Evolutionary conservation across 1,284 basidiomycete species (phyloP).

Genomic region (Tylopilus sp.): DNA sequence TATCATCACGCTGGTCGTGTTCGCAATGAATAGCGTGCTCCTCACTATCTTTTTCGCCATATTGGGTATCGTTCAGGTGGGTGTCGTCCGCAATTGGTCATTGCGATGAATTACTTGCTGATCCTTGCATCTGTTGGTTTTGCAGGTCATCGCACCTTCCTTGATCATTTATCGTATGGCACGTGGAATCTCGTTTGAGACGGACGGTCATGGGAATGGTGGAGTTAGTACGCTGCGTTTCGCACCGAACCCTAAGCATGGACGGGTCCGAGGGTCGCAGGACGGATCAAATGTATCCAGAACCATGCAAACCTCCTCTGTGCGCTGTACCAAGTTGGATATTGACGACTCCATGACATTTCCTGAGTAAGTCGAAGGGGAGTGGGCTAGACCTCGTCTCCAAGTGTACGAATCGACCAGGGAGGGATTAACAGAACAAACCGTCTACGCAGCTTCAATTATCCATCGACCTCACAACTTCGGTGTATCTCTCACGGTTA

Average conservation of each 20-base stretch:
- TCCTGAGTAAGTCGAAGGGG: too few species aligned
- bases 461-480: too few species aligned
- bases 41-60: constrained; percentile 30
- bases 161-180: constrained; percentile 38
- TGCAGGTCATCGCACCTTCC: constrained; percentile 24
- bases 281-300: constrained; percentile 15
- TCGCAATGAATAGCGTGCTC: constrained; percentile 25
- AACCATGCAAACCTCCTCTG: constrained; percentile 12
- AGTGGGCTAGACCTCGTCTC: too few species aligned
- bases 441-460: too few species aligned
- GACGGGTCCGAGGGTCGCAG: neutral
- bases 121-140: too few species aligned
- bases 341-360: constrained; percentile 19
- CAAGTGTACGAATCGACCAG: too few species aligned
- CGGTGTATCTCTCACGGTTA: too few species aligned
- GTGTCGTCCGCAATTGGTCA: neutral
- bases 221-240: constrained; percentile 4
- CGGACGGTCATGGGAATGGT: constrained; percentile 4
- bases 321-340: constrained; percentile 5
- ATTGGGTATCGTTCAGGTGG: constrained; percentile 32
- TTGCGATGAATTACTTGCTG: too few species aligned
- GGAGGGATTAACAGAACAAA: too few species aligned
- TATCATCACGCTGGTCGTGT: constrained; percentile 20
- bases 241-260: constrained; percentile 10
- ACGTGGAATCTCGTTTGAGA: constrained; percentile 26